Conservation (phyloP, 2,329 filamentous ascomycete species). For the Diaporthe humulicola region DNA sequence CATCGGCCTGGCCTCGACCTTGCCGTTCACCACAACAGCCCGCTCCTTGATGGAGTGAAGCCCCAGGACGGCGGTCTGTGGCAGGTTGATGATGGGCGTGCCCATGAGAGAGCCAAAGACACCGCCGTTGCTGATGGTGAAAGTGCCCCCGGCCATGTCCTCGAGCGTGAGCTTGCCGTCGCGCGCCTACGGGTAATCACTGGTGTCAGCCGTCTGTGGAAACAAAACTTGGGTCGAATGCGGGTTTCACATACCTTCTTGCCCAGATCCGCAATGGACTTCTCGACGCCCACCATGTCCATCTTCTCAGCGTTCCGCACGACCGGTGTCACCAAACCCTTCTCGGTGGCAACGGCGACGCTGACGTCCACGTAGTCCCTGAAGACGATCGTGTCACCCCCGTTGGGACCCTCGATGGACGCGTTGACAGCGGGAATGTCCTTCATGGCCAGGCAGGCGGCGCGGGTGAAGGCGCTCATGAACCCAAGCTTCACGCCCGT, state of each 20-base stretch:
- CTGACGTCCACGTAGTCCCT: conserved; percentile 98
- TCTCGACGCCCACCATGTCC: conserved; percentile 91
- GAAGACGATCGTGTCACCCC: conserved; percentile 98
- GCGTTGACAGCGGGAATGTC: conserved; percentile 96
- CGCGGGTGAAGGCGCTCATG: conserved; percentile 97
- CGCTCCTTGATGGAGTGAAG: conserved; percentile 98
- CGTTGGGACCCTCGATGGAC: conserved; percentile 94
- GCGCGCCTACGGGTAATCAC: conserved; percentile 73
- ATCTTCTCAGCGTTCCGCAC: conserved; percentile 92
- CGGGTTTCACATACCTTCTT: conserved; percentile 78
- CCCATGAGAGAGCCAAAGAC: conserved; percentile 98
- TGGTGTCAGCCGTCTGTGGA: neutral
- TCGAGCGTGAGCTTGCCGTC: conserved; percentile 98
- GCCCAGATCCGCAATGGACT: conserved; percentile 91
- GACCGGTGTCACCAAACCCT: conserved; percentile 96
- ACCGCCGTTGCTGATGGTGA: conserved; percentile 97
- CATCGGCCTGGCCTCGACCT: conserved; percentile 97
- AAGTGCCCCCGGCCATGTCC: conserved; percentile 98
- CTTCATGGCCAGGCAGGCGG: conserved; percentile 91
- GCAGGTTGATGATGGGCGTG: conserved; percentile 97
- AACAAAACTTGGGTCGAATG: neutral
- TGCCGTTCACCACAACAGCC: conserved; percentile 89
- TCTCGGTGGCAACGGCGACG: conserved; percentile 96
- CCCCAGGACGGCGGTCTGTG: conserved; percentile 91
- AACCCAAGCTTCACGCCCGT: conserved; percentile 98